Evolutionary conservation across 169 alveolate genomes (phyloP).

Genomic region (Amoebophrya sp.): DNA sequence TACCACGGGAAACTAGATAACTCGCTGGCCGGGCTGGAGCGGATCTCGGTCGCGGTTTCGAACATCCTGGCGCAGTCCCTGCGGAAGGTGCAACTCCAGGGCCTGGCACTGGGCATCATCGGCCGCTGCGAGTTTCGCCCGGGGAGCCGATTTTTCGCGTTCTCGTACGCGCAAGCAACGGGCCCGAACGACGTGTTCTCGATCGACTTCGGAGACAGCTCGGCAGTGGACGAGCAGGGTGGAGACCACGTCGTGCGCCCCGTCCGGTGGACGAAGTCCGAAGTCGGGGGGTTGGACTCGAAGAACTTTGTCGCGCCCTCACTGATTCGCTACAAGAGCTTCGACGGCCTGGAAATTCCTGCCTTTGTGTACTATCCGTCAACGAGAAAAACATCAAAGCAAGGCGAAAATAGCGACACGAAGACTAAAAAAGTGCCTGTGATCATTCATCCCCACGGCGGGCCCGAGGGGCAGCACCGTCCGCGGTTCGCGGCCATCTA

Average conservation of each 20-base stretch:
- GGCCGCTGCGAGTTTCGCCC: too few relatives aligned
- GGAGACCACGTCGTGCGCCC: not conserved
- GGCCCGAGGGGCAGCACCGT: not conserved
- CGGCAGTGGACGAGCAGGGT: too few relatives aligned
- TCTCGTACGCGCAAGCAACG: not conserved
- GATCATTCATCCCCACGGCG: not conserved
- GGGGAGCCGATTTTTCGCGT: not conserved
- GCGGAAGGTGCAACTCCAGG: not conserved
- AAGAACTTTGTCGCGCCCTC: not conserved
- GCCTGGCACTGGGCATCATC: too few relatives aligned
- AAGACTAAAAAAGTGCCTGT: not conserved
- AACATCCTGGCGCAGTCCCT: not conserved
- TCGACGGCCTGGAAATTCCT: not conserved
- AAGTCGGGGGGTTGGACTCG: not conserved
- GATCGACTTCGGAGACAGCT: not conserved
- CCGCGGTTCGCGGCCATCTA: not conserved
- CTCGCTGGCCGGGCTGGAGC: not conserved
- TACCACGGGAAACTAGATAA: not conserved
- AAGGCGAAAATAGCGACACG: not conserved
- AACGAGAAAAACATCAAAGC: not conserved
- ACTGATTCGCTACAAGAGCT: not conserved
- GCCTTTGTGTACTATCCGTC: not conserved
- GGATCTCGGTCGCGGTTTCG: not conserved
- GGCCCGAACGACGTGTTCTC: not conserved
- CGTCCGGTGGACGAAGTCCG: not conserved